Percentiles rank a stretch among this genome's conserved stretches.
Evolutionary conservation across 176 grass and related monocot genomes (phyloP).

Genomic region (Cocos nucifera): DNA sequence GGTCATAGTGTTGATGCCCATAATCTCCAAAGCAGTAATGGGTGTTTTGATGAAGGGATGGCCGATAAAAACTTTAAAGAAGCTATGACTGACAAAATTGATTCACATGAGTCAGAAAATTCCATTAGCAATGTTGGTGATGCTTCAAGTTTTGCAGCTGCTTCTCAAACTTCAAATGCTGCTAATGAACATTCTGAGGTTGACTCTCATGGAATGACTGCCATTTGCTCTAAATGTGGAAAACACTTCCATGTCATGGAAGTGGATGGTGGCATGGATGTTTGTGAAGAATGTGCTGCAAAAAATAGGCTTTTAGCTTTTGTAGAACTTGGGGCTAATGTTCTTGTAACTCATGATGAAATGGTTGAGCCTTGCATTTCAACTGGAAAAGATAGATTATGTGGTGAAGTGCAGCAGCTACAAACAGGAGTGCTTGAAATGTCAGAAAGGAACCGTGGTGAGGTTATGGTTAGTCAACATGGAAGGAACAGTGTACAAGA

Average conservation of each 20-base stretch:
- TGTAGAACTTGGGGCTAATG: conserved; percentile 10
- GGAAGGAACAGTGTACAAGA: conserved; percentile 11
- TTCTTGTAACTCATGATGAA: conserved; percentile 9
- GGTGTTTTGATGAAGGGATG: conserved; percentile 9
- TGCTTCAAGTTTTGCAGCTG: conserved; percentile 19
- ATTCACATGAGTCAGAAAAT: conserved; percentile 16
- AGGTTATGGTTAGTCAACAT: conserved; percentile 29
- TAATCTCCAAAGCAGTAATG: conserved; percentile 8
- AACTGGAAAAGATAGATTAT: conserved; percentile 2
- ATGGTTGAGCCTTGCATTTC: conserved; percentile 17
- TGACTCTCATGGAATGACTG: conserved; percentile 7
- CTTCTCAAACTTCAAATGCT: conserved; percentile 18
- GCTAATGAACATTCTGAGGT: conserved; percentile 16
- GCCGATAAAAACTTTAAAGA: background rate
- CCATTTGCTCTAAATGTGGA: conserved; percentile 48
- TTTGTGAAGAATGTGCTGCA: conserved; percentile 44
- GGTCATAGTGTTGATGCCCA: conserved; percentile 1
- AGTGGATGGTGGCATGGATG: conserved; percentile 24
- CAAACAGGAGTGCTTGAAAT: conserved; percentile 1
- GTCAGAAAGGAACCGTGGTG: conserved; percentile 9
- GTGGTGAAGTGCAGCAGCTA: conserved; percentile 4
- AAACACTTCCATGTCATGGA: conserved; percentile 30
- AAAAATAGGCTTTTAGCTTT: conserved; percentile 11
- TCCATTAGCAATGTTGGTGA: conserved; percentile 11
- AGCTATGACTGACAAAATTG: background rate